Evolutionary conservation across 352 stramenopile species (phyloP).

Genomic region (Globisporangium barbulae): DNA sequence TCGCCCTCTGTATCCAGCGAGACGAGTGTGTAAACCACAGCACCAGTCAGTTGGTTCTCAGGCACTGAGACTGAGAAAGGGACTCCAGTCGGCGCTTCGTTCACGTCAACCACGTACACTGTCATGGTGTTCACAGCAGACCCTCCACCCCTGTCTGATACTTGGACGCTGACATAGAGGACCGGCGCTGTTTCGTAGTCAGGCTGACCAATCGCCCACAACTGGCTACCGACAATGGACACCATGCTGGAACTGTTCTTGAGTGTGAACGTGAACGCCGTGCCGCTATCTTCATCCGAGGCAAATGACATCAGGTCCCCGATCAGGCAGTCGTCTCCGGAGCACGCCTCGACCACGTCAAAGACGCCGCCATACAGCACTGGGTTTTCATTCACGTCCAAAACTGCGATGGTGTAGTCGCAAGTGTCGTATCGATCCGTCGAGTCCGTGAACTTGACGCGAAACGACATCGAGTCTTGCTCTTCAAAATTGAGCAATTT

Average conservation of each 20-base stretch:
- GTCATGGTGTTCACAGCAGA: slow-evolving; percentile 19
- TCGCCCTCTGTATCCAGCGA: slow-evolving; percentile 42
- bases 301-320: slow-evolving; percentile 35
- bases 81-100: slow-evolving; percentile 26
- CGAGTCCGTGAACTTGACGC: slow-evolving; percentile 40
- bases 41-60: slow-evolving; percentile 36
- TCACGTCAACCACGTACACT: slow-evolving; percentile 28
- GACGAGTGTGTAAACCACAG: slow-evolving; percentile 21
- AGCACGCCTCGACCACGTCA: slow-evolving; percentile 46
- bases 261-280: slow-evolving; percentile 32
- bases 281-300: slow-evolving; percentile 42
- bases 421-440: slow-evolving; percentile 35
- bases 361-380: slow-evolving; percentile 37
- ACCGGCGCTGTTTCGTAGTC: slow-evolving; percentile 8
- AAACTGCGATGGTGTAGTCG: slow-evolving; percentile 39
- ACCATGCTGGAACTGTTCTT: slow-evolving; percentile 10
- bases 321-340: slow-evolving; percentile 35
- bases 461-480: slow-evolving; percentile 30
- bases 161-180: slow-evolving; percentile 19
- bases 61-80: slow-evolving; percentile 24
- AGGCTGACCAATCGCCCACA: slow-evolving; percentile 6
- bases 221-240: not conserved
- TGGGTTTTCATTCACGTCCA: slow-evolving; percentile 43
- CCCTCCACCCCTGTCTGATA: slow-evolving; percentile 22
- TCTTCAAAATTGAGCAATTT: slow-evolving; percentile 40